Base-by-base conservation (phyloP, 2,329 filamentous ascomycete species). In the Zymoseptoria brevis region DNA sequence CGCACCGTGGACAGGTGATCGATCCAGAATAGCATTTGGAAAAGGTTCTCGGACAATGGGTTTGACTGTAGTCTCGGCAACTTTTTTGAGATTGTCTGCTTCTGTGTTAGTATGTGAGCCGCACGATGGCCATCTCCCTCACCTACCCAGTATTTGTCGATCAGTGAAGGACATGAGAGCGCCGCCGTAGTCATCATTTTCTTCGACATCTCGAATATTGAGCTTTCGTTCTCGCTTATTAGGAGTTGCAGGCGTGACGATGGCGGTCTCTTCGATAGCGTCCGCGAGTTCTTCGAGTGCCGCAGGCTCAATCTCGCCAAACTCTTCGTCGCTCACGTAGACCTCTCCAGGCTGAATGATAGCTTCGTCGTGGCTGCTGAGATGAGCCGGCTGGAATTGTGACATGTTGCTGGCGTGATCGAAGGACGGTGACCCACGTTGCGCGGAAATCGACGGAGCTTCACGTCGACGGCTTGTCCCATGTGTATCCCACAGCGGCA, bases 31-130 rank as follows among this genome's bases (percentile, higher is more conserved):
- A 19, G 74, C 72, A 4, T 61, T 50, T 7, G 82, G 83, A 62
- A 86, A 85, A 0, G 76, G 69, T 0, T 77, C 73, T 22, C 83
- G 77, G 6, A 76, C 74, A 59, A 85, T 82, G 0, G 79, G 78
- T 30, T 72, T 73, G 2, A 69, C 26, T 6, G 52, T 62, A 19
- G 48, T 53, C 22, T 57, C 53, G 9, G 53, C n/a, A 11, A 11
- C 54, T n/a, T 53, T 52, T 49, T 60, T 57, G 16, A 62, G 53
- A 26, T 60, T 55, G 16, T 54, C 54, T 64, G 24, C 55, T 35
- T 26, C 22, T 29, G 19, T 24, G 54, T 60, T 21, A 60, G 51
- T 48, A 24, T 58, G 11, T 58, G 35, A 16, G 55, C 57, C 16
- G 56, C 50, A 13, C 22, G 21, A 22, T 57, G 49, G 19, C 16